Base-by-base conservation (phyloP, 495 filamentous ascomycete genomes). In the Xylaria grammica region DNA sequence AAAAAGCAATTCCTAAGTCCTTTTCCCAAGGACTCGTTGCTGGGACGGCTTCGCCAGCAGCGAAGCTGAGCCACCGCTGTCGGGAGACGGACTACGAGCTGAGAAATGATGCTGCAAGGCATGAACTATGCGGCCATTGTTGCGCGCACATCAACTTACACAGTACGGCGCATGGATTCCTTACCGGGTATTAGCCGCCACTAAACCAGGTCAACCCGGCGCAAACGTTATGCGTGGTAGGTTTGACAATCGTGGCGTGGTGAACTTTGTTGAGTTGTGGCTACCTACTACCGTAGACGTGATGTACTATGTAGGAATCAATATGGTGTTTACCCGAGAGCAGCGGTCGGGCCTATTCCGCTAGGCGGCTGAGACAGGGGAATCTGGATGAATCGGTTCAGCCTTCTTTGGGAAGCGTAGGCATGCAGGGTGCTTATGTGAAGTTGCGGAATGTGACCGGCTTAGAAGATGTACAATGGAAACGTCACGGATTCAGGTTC, bases 1-100 rank as follows among this genome's bases (percentile, higher is more conserved):
- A 20, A 59, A 59, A 46, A 57, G 54, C 54, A 57, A 57, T 42
- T 40, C 11, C 2, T 11, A 6, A 26, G 53, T 40, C 34, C 34
- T 56, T 56, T 56, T n/a, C n/a, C n/a, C n/a, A n/a, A n/a, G n/a
- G n/a, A n/a, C n/a, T n/a, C 6, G 40, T 42, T 32, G 32, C 30
- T 29, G 45, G 45, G 20, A 11, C 45, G 45, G 19, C 19, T 19
- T 48, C 3, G 40, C 40, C 40, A 44, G 9, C 40, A 24, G 7
- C 20, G 22, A 8, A 22, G 19, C 42, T n/a, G 56, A 59, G 40
- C 34, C 27, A 48, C 19, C 34, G 56, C 4, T 29, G 1, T 40
- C 34, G 5, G n/a, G 34, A n/a, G n/a, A n/a, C n/a, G 19, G 53
- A 6, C 26, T 20, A 10, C 4, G 55, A 17, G 42, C 26, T n/a